Evolutionary conservation across 108 stramenopile species (phyloP).

Genomic region (Craspedostauros australis): DNA sequence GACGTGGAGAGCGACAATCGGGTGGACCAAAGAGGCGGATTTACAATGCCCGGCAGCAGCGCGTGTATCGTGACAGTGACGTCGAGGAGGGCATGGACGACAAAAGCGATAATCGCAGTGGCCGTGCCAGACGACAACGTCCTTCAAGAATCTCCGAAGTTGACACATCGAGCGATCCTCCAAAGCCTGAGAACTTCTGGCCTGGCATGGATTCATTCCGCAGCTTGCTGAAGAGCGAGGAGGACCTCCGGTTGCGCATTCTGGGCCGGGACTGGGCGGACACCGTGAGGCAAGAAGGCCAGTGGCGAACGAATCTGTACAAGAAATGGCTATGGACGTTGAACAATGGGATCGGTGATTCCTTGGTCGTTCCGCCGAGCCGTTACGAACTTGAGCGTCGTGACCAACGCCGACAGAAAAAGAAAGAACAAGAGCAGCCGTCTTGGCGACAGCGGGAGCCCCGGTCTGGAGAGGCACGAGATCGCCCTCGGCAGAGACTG

Average conservation of each 20-base stretch:
- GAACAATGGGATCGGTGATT: conserved; percentile 62
- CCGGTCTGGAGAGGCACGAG: too few species aligned
- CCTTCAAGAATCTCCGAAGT: conserved; percentile 14
- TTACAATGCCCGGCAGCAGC: neutral
- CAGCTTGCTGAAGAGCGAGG: conserved; percentile 54
- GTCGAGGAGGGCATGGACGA: neutral
- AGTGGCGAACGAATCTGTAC: conserved; percentile 75
- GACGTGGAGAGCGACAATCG: neutral
- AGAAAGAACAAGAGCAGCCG: too few species aligned
- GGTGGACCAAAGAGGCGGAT: conserved; percentile 3
- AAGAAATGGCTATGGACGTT: conserved; percentile 68
- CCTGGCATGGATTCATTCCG: conserved; percentile 75
- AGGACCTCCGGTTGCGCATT: conserved; percentile 51
- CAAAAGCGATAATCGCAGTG: neutral
- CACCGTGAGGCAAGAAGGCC: conserved; percentile 65
- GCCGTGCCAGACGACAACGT: conserved; percentile 3
- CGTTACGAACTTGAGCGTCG: conserved; percentile 22
- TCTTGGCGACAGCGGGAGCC: too few species aligned
- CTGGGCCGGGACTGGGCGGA: conserved; percentile 66
- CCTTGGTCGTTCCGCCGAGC: conserved; percentile 30
- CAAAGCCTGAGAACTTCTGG: conserved; percentile 53
- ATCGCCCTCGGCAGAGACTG: too few species aligned
- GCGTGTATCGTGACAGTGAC: neutral
- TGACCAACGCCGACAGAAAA: too few species aligned
- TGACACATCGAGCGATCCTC: conserved; percentile 37